Base-by-base conservation (phyloP, 2,329 filamentous ascomycete genomes). In the Neoarthrinium moseri region DNA sequence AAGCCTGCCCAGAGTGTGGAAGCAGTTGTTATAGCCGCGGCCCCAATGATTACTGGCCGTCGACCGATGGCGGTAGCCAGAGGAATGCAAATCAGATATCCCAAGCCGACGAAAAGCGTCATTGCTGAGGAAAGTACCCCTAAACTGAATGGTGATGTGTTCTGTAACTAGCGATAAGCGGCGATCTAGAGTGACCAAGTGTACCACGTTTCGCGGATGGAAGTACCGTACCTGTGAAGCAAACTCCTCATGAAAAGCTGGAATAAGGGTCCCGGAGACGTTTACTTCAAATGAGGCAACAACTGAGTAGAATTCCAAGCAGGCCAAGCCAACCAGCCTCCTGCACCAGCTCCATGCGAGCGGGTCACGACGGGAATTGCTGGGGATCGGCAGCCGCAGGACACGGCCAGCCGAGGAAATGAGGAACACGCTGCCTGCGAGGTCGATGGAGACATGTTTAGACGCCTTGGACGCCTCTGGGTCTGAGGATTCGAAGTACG, bases 1-100 rank as follows among this genome's bases (percentile, higher is more conserved):
- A 58, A 50, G 1, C 51, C 56, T 4, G 65, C 65, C 17, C 53
- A 51, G 1, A 65, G 20, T 0, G 54, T 61, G 1, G 61, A 57
- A 4, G 61, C 17, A 6, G 62, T 45, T 20, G 61, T 54, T 18
- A 66, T 33, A 1, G 58, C 10, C 0, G 63, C 48, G 15, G 57
- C 62, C 1, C 64, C 41, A 4, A 70, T 46, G 11, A 69, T 59
- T 0, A 64, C 61, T 0, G 66, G 67, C 8, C 68, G 57, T 18
- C 67, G 57, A 3, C 68, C 68, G 30, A 70, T 44, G 1, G 63
- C 64, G 7, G 68, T 51, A 4, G 64, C 63, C 4, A 69, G 35
- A 10, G 37, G 3, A 65, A 66, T 5, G 69, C 61, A 63, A 64
- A 70, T 5, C 68, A 40, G 37, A 24, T 40, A 40, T n/a, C 37